Percentiles rank a stretch among this genome's conserved stretches.
These are phyloP conservation scores for Candida tunisiensis DNA, from an alignment of 1,139 yeast genomes.

Conservation along the genomic window DNA sequence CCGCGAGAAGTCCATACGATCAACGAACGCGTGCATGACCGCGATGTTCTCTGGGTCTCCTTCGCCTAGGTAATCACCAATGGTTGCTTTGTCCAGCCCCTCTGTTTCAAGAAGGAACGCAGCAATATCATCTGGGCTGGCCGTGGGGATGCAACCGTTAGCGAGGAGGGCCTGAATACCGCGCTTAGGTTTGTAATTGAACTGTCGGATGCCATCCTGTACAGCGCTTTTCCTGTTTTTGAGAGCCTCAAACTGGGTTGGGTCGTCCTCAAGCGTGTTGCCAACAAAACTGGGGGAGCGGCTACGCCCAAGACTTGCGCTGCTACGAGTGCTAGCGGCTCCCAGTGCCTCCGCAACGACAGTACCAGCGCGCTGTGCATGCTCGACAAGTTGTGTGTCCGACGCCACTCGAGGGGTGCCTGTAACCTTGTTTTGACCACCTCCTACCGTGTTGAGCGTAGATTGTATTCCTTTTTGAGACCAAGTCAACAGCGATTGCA, in stretches of 20 bases:
- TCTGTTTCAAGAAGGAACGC: slow-evolving; percentile 57
- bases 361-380: too few relatives aligned
- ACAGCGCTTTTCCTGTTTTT: slow-evolving; percentile 75
- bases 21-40: slow-evolving; percentile 90
- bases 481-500: slow-evolving; percentile 76
- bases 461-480: slow-evolving; percentile 61
- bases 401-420: too few relatives aligned
- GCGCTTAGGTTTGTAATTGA: slow-evolving; percentile 71
- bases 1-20: slow-evolving; percentile 59
- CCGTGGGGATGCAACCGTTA: slow-evolving; percentile 44
- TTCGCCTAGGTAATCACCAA: slow-evolving; percentile 91
- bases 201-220: slow-evolving; percentile 60
- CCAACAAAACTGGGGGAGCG: too few relatives aligned
- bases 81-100: slow-evolving; percentile 64
- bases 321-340: too few relatives aligned
- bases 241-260: slow-evolving; percentile 69
- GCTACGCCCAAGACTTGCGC: too few relatives aligned
- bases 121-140: slow-evolving; percentile 56
- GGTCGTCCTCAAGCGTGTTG: too few relatives aligned
- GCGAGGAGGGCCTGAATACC: slow-evolving; percentile 51
- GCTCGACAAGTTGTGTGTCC: too few relatives aligned
- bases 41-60: slow-evolving; percentile 65
- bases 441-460: too few relatives aligned
- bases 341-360: too few relatives aligned
- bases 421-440: too few relatives aligned